Evolutionary conservation across 495 filamentous ascomycete species (phyloP), one percentile per base, ranked within the genome.

Genomic region (Penicillium mononematosum): DNA sequence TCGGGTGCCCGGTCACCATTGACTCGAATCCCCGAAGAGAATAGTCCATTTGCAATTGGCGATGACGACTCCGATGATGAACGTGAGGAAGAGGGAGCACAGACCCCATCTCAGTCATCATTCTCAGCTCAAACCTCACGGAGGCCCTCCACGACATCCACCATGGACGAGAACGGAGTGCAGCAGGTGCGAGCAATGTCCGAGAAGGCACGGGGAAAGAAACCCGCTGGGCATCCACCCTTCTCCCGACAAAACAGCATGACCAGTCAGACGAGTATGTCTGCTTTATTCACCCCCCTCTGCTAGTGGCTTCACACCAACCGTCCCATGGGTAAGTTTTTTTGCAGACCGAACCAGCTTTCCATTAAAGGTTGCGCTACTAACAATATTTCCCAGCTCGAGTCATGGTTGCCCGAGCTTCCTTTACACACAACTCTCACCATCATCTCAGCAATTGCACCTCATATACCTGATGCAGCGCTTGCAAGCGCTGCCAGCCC

Each of bases 171-270:
- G 63, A 86, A 88, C 24, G 83, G 96, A 11, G 90, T 92, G n/a
- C 76, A 86, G 34, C 93, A 97, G 63, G 68, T 95, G n/a, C 84
- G 91, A 46, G 93, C 91, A 46, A 99, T 98, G 91, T 96, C 93
- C 10, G 94, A 99, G 70, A 99, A 98, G 67, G 95, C 94, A 25
- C 78, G 94, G 47, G 94, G 94, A 8, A 99, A 99, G 70, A 90
- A 94, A 84, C 95, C 95, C n/a, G 91, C 89, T 10, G 88, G 90
- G 3, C 81, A 89, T 39, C 80, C 82, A 10, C 83, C 82, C 16
- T 97, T 98, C 68, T 96, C 92, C 3, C 80, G 95, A 8, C 94
- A 97, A 66, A 94, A 92, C 65, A 96, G 91, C 70, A 92, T 86
- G 46, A 89, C 91, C 10, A 96, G 90, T 61, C 80, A 97, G 36